A percentile compares a stretch with the other conserved stretches of the same genome.
These are phyloP conservation scores for Rosa rugosa DNA, from an alignment of 306 rosid species.

Conservation along the genomic window DNA sequence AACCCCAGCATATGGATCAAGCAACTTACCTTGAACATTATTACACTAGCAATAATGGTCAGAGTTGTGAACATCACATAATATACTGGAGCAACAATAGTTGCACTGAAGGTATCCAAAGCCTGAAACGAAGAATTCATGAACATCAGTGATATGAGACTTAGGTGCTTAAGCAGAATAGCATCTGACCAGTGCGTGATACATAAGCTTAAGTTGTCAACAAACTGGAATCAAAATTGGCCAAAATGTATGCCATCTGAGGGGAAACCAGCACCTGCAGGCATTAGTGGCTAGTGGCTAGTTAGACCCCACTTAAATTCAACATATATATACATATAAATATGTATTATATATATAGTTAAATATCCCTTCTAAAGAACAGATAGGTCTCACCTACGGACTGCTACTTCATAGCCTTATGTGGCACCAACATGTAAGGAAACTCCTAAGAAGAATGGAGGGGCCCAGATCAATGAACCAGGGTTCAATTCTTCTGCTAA, in stretches of 20 bases:
- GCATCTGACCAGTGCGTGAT: background rate
- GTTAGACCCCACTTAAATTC: background rate
- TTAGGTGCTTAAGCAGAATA: background rate
- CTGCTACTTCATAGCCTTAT: too few species aligned
- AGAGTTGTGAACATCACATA: slow-evolving; percentile 95
- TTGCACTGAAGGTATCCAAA: slow-evolving; percentile 78
- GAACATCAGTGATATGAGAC: slow-evolving; percentile 16
- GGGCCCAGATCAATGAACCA: slow-evolving; percentile 12
- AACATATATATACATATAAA: background rate
- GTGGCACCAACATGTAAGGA: too few species aligned
- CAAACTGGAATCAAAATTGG: background rate
- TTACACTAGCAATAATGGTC: slow-evolving; percentile 80
- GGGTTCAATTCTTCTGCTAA: slow-evolving; percentile 33
- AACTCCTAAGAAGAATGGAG: too few species aligned
- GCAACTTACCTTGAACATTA: slow-evolving; percentile 78
- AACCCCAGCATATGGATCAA: slow-evolving; percentile 11
- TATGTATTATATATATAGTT: background rate
- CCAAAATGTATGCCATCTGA: slow-evolving; percentile 3
- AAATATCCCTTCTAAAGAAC: background rate
- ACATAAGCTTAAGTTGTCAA: background rate
- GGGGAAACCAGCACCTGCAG: background rate
- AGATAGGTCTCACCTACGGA: too few species aligned
- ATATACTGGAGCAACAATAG: slow-evolving; percentile 84
- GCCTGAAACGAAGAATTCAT: slow-evolving; percentile 53
- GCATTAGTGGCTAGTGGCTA: background rate